These are phyloP conservation scores for Berkeleyomyces rouxiae DNA, from an alignment of 2,329 filamentous ascomycete genomes.

Conservation along the genomic window DNA sequence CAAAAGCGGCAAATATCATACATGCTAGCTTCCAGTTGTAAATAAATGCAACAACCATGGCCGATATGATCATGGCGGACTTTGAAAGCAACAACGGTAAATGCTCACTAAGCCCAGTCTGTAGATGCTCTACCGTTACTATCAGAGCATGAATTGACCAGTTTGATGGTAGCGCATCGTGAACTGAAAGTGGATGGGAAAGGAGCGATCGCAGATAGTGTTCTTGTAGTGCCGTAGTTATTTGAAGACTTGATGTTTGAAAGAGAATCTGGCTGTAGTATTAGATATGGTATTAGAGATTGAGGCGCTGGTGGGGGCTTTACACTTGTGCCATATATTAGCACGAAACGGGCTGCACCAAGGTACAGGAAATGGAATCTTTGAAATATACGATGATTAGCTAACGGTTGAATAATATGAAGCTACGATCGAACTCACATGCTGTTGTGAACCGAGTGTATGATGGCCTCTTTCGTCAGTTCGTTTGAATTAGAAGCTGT, in stretches of 20 bases:
- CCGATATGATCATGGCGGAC: conserved; percentile 25
- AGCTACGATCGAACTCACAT: neutral
- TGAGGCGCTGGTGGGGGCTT: conserved; percentile 10
- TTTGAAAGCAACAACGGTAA: conserved; percentile 28
- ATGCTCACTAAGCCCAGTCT: conserved; percentile 37
- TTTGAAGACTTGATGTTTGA: conserved; percentile 23
- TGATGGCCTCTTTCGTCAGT: neutral
- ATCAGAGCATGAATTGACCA: conserved; percentile 36
- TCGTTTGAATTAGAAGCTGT: neutral
- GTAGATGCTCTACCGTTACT: conserved; percentile 33
- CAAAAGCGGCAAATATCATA: conserved; percentile 29
- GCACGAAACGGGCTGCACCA: conserved; percentile 20
- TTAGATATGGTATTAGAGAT: neutral
- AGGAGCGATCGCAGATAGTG: conserved; percentile 33
- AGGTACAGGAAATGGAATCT: conserved; percentile 18
- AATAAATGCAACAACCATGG: conserved; percentile 33
- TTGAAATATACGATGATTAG: neutral
- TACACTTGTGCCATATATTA: conserved; percentile 21
- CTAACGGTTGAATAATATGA: neutral
- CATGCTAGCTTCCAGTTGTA: conserved; percentile 37
- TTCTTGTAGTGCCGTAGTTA: conserved; percentile 33
- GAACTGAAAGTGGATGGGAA: conserved; percentile 29
- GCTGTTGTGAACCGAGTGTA: neutral
- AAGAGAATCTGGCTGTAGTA: neutral
- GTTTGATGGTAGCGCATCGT: conserved; percentile 33